Evolutionary conservation across 768 basidiomycete species (phyloP).

Genomic region (Rhodotorula graminis): DNA sequence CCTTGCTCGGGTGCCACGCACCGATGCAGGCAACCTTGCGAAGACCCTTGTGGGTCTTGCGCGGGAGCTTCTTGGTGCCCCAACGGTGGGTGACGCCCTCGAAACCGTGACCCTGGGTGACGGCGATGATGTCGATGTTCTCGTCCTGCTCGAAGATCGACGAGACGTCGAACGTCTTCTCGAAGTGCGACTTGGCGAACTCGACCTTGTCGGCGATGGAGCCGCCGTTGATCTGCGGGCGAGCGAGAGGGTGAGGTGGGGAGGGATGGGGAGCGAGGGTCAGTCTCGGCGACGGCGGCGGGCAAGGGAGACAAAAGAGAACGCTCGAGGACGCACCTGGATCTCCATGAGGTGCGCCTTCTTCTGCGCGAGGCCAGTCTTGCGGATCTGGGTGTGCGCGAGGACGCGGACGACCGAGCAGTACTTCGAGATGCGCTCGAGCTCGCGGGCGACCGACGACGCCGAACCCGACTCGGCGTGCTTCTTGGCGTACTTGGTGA

Average conservation of each 20-base stretch:
- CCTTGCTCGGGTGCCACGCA: slow-evolving; percentile 97
- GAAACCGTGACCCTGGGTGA: slow-evolving; percentile 98
- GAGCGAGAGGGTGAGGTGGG: not conserved
- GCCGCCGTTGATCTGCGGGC: slow-evolving; percentile 86
- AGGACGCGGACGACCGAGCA: slow-evolving; percentile 99
- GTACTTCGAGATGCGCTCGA: slow-evolving; percentile 99
- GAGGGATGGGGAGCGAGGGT: not conserved
- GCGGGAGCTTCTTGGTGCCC: slow-evolving; percentile 97
- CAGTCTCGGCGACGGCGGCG: not conserved
- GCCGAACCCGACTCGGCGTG: slow-evolving; percentile 82
- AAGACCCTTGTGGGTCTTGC: slow-evolving; percentile 99
- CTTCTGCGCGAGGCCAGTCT: slow-evolving; percentile 97
- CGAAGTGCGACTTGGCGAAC: slow-evolving; percentile 86
- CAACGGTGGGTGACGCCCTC: slow-evolving; percentile 99
- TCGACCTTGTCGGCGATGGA: slow-evolving; percentile 90
- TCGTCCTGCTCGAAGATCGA: slow-evolving; percentile 94
- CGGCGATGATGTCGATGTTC: slow-evolving; percentile 91
- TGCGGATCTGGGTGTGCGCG: slow-evolving; percentile 93
- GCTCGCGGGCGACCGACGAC: slow-evolving; percentile 85
- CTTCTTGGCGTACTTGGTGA: slow-evolving; percentile 99
- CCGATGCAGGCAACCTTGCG: slow-evolving; percentile 99
- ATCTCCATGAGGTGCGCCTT: slow-evolving; percentile 99
- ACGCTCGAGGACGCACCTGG: slow-evolving; percentile 23
- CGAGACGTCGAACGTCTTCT: slow-evolving; percentile 84
- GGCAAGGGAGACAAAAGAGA: too few species aligned